Evolutionary conservation across 352 stramenopile genomes (phyloP).

Genomic region (Pilasporangium apinafurcum): DNA sequence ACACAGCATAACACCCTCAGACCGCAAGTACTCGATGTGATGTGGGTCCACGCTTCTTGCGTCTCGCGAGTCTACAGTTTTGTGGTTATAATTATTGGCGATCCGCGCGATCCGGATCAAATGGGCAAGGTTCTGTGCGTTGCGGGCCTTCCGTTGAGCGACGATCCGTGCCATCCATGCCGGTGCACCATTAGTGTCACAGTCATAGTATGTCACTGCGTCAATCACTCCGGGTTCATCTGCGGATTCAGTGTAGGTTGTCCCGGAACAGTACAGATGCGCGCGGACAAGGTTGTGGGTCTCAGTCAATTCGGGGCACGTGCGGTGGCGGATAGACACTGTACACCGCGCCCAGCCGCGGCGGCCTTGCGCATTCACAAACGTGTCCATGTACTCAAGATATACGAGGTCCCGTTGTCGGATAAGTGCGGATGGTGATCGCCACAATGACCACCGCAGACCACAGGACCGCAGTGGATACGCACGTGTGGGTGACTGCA

Average conservation of each 20-base stretch:
- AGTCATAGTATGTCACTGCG: constrained; percentile 50
- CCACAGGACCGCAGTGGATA: constrained; percentile 45
- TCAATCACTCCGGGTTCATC: constrained; percentile 39
- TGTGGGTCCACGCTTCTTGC: too few relatives aligned
- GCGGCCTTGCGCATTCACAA: constrained; percentile 43
- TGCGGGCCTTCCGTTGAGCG: constrained; percentile 48
- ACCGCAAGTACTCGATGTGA: constrained; percentile 23
- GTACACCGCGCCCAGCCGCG: constrained; percentile 54
- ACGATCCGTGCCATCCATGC: constrained; percentile 60
- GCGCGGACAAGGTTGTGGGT: constrained; percentile 50
- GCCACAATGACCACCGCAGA: constrained; percentile 59
- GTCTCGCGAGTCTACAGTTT: too few relatives aligned
- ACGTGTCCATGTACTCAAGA: constrained; percentile 65
- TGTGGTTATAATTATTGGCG: too few relatives aligned
- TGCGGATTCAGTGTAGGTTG: constrained; percentile 55
- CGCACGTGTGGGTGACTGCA: constrained; percentile 29
- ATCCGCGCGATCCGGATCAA: constrained; percentile 49
- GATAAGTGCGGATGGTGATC: constrained; percentile 50
- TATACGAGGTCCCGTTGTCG: constrained; percentile 54
- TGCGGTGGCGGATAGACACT: constrained; percentile 59
- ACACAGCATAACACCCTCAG: constrained; percentile 25
- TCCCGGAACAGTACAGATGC: constrained; percentile 50
- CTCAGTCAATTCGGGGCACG: constrained; percentile 43
- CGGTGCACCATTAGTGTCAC: constrained; percentile 53
- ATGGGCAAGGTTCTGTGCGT: constrained; percentile 52